Percentiles rank a stretch among this genome's conserved stretches.
phyloP scores from a whole-genome alignment of 2,329 filamentous ascomycete species.

The Epicoccum nigrum region DNA sequence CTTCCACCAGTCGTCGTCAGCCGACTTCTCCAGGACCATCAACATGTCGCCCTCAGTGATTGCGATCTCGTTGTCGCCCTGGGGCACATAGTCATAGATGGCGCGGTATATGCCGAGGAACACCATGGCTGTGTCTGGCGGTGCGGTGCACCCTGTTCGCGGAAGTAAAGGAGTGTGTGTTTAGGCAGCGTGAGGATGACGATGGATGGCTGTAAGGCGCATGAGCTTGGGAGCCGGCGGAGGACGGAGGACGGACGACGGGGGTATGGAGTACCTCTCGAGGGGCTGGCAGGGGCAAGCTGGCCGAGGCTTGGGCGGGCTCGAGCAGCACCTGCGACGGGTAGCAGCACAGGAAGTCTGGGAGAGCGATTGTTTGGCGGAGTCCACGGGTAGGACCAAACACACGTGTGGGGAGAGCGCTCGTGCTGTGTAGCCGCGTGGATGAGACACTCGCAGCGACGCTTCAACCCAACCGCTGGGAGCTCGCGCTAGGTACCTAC shows the following conservation, averaged over 20 bases:
- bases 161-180: neutral
- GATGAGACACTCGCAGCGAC: slow-evolving; percentile 12
- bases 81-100: slow-evolving; percentile 89
- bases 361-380: slow-evolving; percentile 6
- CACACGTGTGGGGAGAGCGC: slow-evolving; percentile 14
- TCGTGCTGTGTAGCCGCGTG: slow-evolving; percentile 15
- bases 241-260: slow-evolving; percentile 11
- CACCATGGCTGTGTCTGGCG: slow-evolving; percentile 65
- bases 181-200: slow-evolving; percentile 10
- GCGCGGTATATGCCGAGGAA: slow-evolving; percentile 92
- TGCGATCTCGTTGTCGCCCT: slow-evolving; percentile 82
- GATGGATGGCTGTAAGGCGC: slow-evolving; percentile 11
- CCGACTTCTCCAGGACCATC: slow-evolving; percentile 83
- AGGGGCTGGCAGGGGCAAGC: slow-evolving; percentile 17
- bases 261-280: slow-evolving; percentile 9
- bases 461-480: slow-evolving; percentile 5
- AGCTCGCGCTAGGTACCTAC: too few species aligned
- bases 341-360: slow-evolving; percentile 1
- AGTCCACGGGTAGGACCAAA: slow-evolving; percentile 15
- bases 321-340: slow-evolving; percentile 4
- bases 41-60: slow-evolving; percentile 87
- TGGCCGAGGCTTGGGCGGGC: slow-evolving; percentile 11
- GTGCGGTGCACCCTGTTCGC: slow-evolving; percentile 14
- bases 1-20: slow-evolving; percentile 87
- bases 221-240: slow-evolving; percentile 13